Evolutionary conservation across 2,329 filamentous ascomycete genomes (phyloP), one percentile per base, ranked within the genome.

Genomic region (Neodidymelliopsis sp.): DNA sequence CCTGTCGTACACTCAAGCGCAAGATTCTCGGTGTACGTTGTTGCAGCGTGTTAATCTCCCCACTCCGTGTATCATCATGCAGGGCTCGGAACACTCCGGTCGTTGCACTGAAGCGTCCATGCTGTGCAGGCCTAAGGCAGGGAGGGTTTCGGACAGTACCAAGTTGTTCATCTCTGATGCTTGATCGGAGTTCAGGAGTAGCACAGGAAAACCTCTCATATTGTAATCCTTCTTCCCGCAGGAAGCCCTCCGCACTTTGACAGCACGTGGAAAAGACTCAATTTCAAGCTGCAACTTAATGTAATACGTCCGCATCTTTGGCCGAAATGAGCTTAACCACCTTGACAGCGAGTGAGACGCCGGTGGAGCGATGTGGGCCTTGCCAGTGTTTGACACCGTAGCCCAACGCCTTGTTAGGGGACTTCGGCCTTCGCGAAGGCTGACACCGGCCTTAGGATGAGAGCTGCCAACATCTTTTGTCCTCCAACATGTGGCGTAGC

Each of bases 301-400:
- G 22, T 27, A 15, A n/a, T 4, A 19, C 18, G 20, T n/a, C n/a
- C 27, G 24, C 12, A 18, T 5, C 15, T 13, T 15, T 16, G 20
- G 27, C 25, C 27, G 15, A 38, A 13, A 33, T 18, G 6, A 31
- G 22, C 10, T 25, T 10, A 13, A 27, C 6, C 23, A 22, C 15
- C 10, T 38, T 13, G n/a, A 20, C 16, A 34, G 19, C 10, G 22
- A 22, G 16, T 19, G n/a, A n/a, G 28, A 20, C 15, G 16, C 6
- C 41, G 11, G 16, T 28, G 38, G 45, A 42, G 25, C 27, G 31
- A 24, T 42, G 45, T 33, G 33, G 45, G 31, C 38, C 33, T 33
- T 7, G 16, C 11, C 9, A 33, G 16, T 24, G 37, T 33, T 20
- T 22, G 22, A 27, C 4, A 37, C 30, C 28, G 33, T 22, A n/a